Percentiles rank a stretch among this genome's conserved stretches.
These are phyloP conservation scores for Hypoxylon sp. DNA, from an alignment of 2,329 filamentous ascomycete genomes.

Conservation along the genomic window DNA sequence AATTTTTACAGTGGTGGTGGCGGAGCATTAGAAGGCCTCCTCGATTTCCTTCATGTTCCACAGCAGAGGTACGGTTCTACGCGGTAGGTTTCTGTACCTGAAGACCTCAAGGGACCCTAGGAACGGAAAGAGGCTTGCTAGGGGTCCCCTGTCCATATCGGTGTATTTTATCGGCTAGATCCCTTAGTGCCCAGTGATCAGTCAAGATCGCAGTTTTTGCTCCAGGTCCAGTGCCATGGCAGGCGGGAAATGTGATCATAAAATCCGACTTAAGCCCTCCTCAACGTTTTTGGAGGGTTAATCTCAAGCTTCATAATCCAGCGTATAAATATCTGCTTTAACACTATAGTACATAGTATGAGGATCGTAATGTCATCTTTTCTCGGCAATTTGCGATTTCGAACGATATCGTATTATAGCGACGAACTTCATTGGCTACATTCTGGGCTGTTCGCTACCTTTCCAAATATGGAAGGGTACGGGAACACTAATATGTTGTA, in stretches of 20 bases:
- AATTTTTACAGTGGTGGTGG: constrained; percentile 21
- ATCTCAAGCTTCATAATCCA: constrained; percentile 17
- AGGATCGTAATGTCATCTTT: constrained; percentile 1
- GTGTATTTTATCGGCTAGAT: constrained; percentile 43
- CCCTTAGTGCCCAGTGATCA: constrained; percentile 36
- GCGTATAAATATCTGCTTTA: neutral
- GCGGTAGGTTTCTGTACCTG: constrained; percentile 46
- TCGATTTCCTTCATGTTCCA: constrained; percentile 37
- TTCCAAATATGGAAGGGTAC: constrained; percentile 5
- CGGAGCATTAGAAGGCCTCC: constrained; percentile 28
- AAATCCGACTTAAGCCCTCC: constrained; percentile 31
- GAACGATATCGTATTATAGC: constrained; percentile 5
- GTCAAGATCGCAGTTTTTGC: constrained; percentile 36
- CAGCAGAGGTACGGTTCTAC: constrained; percentile 28
- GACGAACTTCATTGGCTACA: constrained; percentile 7
- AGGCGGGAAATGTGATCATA: constrained; percentile 44
- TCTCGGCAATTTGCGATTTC: neutral
- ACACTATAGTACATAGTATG: constrained; percentile 6
- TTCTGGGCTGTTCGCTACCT: constrained; percentile 17
- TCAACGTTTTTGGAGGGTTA: constrained; percentile 15
- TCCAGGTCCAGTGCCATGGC: constrained; percentile 39
- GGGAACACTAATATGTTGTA: constrained; percentile 32
- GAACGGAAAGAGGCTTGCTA: constrained; percentile 25
- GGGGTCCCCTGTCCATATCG: constrained; percentile 45
- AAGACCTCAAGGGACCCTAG: constrained; percentile 42